phyloP scores from a whole-genome alignment of 805 yeast species.

The Candida lessepsii region DNA sequence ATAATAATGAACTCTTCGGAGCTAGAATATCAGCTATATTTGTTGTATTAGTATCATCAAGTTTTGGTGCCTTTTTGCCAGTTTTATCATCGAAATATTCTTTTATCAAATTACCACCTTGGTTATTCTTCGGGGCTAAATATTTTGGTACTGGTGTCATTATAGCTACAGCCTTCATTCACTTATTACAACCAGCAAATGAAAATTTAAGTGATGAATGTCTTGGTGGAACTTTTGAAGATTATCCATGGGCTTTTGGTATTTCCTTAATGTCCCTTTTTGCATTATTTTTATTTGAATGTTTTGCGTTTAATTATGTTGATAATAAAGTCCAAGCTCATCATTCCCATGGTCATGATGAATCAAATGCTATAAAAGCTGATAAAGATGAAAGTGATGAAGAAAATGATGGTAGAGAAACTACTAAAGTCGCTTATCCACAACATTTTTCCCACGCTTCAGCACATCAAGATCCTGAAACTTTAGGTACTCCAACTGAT shows the following conservation, averaged over 20 bases:
- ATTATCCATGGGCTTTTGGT: conserved; percentile 56
- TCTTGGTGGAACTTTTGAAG: conserved; percentile 56
- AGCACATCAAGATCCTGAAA: conserved; percentile 47
- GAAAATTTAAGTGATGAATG: conserved; percentile 57
- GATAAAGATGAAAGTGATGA: conserved; percentile 18
- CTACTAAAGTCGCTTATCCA: conserved; percentile 23
- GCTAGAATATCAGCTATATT: conserved; percentile 63
- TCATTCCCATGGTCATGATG: conserved; percentile 55
- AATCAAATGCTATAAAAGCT: conserved; percentile 23
- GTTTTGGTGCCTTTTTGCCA: conserved; percentile 61
- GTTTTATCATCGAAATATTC: conserved; percentile 59
- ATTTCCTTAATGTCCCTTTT: conserved; percentile 51
- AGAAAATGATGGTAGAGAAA: conserved; percentile 15
- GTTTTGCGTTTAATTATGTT: conserved; percentile 47
- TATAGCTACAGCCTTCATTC: conserved; percentile 78
- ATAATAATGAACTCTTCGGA: conserved; percentile 41
- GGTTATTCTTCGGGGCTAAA: conserved; percentile 67
- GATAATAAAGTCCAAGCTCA: conserved; percentile 34
- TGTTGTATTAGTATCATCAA: conserved; percentile 55
- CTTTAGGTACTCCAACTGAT: conserved; percentile 33
- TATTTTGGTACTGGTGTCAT: conserved; percentile 85
- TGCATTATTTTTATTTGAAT: conserved; percentile 51
- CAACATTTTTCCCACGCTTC: conserved; percentile 45
- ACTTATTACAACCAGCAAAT: conserved; percentile 66
- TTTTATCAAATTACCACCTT: conserved; percentile 54